These are phyloP conservation scores for Starmera pachycereana DNA, from an alignment of 805 yeast genomes.

Conservation along the genomic window DNA sequence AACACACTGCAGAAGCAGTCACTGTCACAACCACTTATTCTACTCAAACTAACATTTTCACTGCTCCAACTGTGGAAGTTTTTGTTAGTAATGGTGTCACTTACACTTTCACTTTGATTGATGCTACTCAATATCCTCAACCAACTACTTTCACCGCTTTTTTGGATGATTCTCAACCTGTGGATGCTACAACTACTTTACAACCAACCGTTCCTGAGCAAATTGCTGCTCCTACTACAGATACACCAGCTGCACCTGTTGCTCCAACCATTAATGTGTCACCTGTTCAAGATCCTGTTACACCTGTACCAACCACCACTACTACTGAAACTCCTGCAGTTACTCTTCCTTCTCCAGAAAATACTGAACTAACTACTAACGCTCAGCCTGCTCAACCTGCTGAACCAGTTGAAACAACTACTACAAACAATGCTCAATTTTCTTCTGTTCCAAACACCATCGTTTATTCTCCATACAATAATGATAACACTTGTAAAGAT, in stretches of 20 bases:
- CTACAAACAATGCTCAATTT: slow-evolving; percentile 16
- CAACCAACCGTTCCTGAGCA: slow-evolving; percentile 2
- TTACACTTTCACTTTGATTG: slow-evolving; percentile 27
- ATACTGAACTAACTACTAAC: slow-evolving; percentile 7
- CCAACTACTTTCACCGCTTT: slow-evolving; percentile 25
- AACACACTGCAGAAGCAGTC: slow-evolving; percentile 45
- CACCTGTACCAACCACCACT: slow-evolving; percentile 10
- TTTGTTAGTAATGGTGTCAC: slow-evolving; percentile 27
- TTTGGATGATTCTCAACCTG: slow-evolving; percentile 8
- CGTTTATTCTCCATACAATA: slow-evolving; percentile 71
- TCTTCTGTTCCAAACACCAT: slow-evolving; percentile 43
- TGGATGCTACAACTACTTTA: slow-evolving; percentile 1
- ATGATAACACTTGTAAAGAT: slow-evolving; percentile 59
- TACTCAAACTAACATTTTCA: slow-evolving; percentile 26
- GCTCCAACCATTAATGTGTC: slow-evolving; percentile 10
- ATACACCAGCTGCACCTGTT: slow-evolving; percentile 6
- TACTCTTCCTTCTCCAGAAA: slow-evolving; percentile 8
- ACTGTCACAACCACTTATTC: slow-evolving; percentile 33
- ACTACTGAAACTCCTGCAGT: slow-evolving; percentile 5
- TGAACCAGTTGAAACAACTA: slow-evolving; percentile 2
- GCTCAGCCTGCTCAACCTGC: slow-evolving; percentile 6
- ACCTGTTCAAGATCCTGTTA: slow-evolving; percentile 1
- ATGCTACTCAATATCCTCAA: slow-evolving; percentile 23
- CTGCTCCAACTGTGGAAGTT: slow-evolving; percentile 32
- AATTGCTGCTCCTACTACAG: slow-evolving; percentile 5